A percentile compares a stretch with the other conserved stretches of the same genome.
Evolutionary conservation across 805 yeast genomes (phyloP).

Genomic region (Pichia scutulata): DNA sequence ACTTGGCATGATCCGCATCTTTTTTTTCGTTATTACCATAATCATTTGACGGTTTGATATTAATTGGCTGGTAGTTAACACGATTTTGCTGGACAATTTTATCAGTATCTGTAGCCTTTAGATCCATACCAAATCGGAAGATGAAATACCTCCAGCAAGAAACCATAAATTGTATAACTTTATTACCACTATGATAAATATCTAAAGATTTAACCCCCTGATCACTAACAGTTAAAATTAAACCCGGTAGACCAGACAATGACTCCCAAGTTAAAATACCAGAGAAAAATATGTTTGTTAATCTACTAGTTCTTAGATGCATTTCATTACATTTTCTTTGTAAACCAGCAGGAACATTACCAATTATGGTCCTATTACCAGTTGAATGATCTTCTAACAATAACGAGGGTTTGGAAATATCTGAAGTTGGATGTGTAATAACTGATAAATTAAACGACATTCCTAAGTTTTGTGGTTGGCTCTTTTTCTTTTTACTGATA

Average conservation of each 20-base stretch:
- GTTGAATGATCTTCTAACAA: constrained; percentile 39
- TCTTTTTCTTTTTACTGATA: neutral
- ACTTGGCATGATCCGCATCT: constrained; percentile 4
- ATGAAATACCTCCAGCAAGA: constrained; percentile 85
- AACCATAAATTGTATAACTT: constrained; percentile 45
- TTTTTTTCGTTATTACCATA: constrained; percentile 1
- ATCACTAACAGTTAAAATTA: constrained; percentile 74
- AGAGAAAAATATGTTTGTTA: constrained; percentile 63
- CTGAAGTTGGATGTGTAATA: constrained; percentile 55
- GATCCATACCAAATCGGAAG: constrained; percentile 62
- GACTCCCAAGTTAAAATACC: constrained; percentile 73
- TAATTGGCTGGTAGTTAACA: constrained; percentile 18
- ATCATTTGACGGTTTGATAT: constrained; percentile 6
- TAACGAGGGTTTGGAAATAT: constrained; percentile 49
- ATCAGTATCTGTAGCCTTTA: constrained; percentile 24
- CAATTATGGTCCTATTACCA: constrained; percentile 60
- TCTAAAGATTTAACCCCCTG: constrained; percentile 55
- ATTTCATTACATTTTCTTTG: constrained; percentile 67
- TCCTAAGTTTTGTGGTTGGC: constrained; percentile 6
- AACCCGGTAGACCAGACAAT: constrained; percentile 91
- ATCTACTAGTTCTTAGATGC: constrained; percentile 46
- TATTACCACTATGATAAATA: constrained; percentile 44
- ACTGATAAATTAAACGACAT: constrained; percentile 43
- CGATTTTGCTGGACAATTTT: constrained; percentile 7
- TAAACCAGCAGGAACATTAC: constrained; percentile 77